These are phyloP conservation scores for Botryosphaeria dothidea DNA, from an alignment of 2,329 filamentous ascomycete species.

Conservation along the genomic window DNA sequence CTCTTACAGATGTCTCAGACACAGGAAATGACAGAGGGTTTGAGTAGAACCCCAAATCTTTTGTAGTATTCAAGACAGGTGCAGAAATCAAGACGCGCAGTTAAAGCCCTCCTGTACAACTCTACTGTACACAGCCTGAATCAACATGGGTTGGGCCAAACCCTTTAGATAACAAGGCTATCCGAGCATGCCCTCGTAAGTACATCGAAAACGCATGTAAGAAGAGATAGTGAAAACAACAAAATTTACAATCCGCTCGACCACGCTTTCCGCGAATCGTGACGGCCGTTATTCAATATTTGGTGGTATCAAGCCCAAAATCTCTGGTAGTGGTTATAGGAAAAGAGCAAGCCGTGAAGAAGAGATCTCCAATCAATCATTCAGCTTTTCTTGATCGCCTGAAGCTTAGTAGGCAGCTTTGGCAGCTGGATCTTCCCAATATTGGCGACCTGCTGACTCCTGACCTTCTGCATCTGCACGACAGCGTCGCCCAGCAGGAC, in stretches of 20 bases:
- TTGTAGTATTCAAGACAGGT: neutral
- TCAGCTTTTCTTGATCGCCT: slow-evolving; percentile 23
- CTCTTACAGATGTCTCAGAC: neutral
- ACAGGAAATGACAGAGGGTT: neutral
- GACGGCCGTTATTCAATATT: slow-evolving; percentile 6
- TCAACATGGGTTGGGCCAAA: neutral
- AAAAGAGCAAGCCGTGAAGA: neutral
- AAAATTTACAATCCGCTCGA: slow-evolving; percentile 6
- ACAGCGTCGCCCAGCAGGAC: slow-evolving; percentile 57
- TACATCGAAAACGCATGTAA: neutral
- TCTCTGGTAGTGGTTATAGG: neutral
- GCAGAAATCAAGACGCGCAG: neutral
- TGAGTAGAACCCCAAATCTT: neutral
- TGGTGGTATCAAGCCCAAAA: slow-evolving; percentile 8
- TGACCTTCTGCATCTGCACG: slow-evolving; percentile 38
- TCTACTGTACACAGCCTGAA: slow-evolving; percentile 1
- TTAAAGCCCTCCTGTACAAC: neutral
- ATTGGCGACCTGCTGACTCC: slow-evolving; percentile 25
- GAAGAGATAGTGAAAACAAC: neutral
- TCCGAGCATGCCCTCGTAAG: neutral
- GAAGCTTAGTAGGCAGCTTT: slow-evolving; percentile 26
- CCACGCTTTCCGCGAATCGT: neutral
- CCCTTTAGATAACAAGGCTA: neutral
- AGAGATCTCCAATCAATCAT: neutral
- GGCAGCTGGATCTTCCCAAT: slow-evolving; percentile 30